A percentile compares a stretch with the other conserved stretches of the same genome.
Evolutionary conservation across 139 green algal species (phyloP).

Genomic region (Tetradesmus lagerheimii): DNA sequence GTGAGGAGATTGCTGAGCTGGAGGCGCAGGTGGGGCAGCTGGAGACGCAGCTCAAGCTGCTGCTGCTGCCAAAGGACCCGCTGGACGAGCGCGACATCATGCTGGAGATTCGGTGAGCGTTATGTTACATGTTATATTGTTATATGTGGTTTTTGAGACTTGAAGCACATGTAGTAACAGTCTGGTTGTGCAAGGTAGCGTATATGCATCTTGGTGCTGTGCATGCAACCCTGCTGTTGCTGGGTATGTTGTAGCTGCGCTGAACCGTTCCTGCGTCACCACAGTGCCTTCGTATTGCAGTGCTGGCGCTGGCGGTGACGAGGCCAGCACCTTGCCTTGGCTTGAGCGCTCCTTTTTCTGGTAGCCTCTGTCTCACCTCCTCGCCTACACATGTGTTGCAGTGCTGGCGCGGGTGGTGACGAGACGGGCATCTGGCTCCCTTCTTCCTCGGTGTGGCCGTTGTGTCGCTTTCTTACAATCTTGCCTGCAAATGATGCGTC

Average conservation of each 20-base stretch:
- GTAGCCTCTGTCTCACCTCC: no score
- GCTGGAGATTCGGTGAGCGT: conserved; percentile 57
- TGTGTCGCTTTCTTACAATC: no score
- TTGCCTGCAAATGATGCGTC: no score
- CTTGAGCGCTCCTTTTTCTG: no score
- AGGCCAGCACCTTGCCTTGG: neutral
- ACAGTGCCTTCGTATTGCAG: no score
- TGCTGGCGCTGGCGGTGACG: no score
- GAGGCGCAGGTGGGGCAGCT: conserved; percentile 55
- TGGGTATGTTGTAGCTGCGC: no score
- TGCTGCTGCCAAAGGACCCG: conserved; percentile 89
- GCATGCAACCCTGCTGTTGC: no score
- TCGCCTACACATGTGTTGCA: neutral
- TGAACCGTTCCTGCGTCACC: no score
- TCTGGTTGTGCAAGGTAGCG: no score
- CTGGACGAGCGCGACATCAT: conserved; percentile 81
- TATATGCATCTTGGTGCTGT: no score
- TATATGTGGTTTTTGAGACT: neutral
- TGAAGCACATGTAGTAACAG: neutral
- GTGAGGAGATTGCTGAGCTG: conserved; percentile 81
- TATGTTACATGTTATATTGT: neutral
- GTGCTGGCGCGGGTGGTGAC: neutral
- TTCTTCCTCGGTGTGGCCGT: no score
- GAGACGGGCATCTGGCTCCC: neutral
- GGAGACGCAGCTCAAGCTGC: conserved; percentile 76